These are phyloP conservation scores for Chenopodium quinoa DNA, from an alignment of 148 eudicot species.

Conservation along the genomic window DNA sequence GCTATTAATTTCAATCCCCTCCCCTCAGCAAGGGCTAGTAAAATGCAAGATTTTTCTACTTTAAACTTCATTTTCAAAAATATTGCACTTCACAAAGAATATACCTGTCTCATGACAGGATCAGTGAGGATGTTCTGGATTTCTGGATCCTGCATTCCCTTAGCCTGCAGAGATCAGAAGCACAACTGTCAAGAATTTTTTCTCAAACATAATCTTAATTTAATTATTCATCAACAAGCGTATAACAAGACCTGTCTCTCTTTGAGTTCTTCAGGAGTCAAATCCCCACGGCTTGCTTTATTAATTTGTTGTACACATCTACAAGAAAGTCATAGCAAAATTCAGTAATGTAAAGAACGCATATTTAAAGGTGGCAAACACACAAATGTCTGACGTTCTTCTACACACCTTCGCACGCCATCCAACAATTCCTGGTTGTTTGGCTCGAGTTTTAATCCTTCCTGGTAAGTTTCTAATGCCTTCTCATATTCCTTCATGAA, in stretches of 20 bases:
- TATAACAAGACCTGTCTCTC: slow-evolving; percentile 86
- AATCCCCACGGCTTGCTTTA: slow-evolving; percentile 90
- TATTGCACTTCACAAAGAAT: not conserved
- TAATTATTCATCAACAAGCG: not conserved
- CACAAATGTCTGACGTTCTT: too few relatives aligned
- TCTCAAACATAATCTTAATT: not conserved
- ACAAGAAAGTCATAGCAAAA: slow-evolving; percentile 16
- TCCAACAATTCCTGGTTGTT: slow-evolving; percentile 74
- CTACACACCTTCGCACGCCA: slow-evolving; percentile 71
- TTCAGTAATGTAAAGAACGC: not conserved
- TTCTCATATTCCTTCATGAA: slow-evolving; percentile 96
- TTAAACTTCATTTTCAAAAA: too few relatives aligned
- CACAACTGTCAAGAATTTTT: not conserved
- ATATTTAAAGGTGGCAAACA: not conserved
- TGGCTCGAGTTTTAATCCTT: slow-evolving; percentile 78
- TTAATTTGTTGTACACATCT: slow-evolving; percentile 86
- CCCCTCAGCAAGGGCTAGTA: too few relatives aligned
- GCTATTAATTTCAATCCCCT: too few relatives aligned
- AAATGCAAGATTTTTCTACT: too few relatives aligned
- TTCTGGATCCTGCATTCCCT: slow-evolving; percentile 98
- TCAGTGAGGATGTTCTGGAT: slow-evolving; percentile 87
- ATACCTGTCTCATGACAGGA: slow-evolving; percentile 98
- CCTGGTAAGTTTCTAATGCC: slow-evolving; percentile 92
- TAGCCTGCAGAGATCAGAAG: slow-evolving; percentile 50
- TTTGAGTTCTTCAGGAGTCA: slow-evolving; percentile 86